Conservation (phyloP, 1,284 basidiomycete genomes). For the Meripilus lineatus region DNA sequence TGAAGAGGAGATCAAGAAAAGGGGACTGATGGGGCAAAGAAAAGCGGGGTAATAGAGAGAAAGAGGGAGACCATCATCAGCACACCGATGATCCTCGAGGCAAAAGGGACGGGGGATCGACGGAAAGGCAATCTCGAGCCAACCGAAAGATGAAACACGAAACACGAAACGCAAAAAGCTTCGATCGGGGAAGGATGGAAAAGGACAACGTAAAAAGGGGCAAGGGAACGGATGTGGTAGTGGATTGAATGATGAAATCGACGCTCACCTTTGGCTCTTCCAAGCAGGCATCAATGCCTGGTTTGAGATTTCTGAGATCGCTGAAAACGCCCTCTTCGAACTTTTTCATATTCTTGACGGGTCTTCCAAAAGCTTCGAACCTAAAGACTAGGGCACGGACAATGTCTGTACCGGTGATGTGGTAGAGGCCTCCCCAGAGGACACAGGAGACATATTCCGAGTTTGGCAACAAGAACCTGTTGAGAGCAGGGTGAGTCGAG, state of each 20-base stretch:
- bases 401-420: constrained; percentile 86
- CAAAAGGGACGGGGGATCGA: not conserved
- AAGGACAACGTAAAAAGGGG: constrained; percentile 44
- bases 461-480: constrained; percentile 78
- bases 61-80: not conserved
- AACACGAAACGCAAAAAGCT: not conserved
- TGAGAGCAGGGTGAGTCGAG: constrained; percentile 64
- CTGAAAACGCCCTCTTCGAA: constrained; percentile 93
- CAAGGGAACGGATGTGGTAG: not conserved
- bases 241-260: constrained; percentile 5
- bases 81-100: not conserved
- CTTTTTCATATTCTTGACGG: constrained; percentile 82
- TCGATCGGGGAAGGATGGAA: not conserved
- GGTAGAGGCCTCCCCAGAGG: constrained; percentile 84
- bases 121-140: too few species aligned
- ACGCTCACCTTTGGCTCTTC: constrained; percentile 83
- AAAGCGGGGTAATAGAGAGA: too few species aligned
- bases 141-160: not conserved
- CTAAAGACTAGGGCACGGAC: constrained; percentile 74
- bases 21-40: constrained; percentile 72
- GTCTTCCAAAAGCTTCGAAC: constrained; percentile 75
- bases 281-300: constrained; percentile 82
- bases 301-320: constrained; percentile 87
- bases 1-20: constrained; percentile 90
- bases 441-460: constrained; percentile 88